Base-by-base conservation (phyloP, 768 basidiomycete genomes). In the Cystofilobasidium capitatum region DNA sequence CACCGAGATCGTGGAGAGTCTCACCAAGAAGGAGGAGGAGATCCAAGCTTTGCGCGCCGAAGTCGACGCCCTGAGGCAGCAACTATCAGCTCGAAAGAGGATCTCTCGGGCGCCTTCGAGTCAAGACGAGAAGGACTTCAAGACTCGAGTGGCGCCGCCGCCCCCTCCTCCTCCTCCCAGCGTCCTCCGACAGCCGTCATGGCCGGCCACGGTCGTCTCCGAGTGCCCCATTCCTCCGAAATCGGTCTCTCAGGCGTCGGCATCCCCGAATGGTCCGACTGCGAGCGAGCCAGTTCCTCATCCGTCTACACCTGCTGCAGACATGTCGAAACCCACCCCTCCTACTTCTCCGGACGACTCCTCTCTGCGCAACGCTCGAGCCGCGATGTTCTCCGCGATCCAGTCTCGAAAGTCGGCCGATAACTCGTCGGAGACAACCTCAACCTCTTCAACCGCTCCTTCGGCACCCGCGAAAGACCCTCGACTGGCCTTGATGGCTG, bases 101-200 rank as follows among this genome's bases (percentile, higher is more conserved):
- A 5, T 26, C 2, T 33, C 42, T 14, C n/a, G 6, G 20, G 8
- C 49, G 37, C 24, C 40, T 14, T 39, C 63, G 14, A 31, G 31
- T 0, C 39, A 80, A 72, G 83, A 82, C 1, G 88, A 89, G 76
- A 83, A 84, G 72, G 85, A 85, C 71, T 88, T 85, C 77, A 89
- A 90, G 74, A 79, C 80, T 2, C 82, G 82, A 59, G 83, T 84
- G 39, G 77, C 85, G 0, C 86, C 87, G 10, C 86, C n/a, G n/a
- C n/a, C 84, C 0, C 87, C 85, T 0, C 83, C 84, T 0, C 84
- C 85, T 20, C 78, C 81, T 33, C 76, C 79, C 17, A 49, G 20
- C 22, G 22, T 20, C 10, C 47, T 22, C 47, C 20, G 29, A 31
- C 57, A 29, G 20, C 49, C 8, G 20, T 40, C 26, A n/a, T 40